Conservation (phyloP, 169 alveolate genomes). For the Plasmodium cynomolgi region DNA sequence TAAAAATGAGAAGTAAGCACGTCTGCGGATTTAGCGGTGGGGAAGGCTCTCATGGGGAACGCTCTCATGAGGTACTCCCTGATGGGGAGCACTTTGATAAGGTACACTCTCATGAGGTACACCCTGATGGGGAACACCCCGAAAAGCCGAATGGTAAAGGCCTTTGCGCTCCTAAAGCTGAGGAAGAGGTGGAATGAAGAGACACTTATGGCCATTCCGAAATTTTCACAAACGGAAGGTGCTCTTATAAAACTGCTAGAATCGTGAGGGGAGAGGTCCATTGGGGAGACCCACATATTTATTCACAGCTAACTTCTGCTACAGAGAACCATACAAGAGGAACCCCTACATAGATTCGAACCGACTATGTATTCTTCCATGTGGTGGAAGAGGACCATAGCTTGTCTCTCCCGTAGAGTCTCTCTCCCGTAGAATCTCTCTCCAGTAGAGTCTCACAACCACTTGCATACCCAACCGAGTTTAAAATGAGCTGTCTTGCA, state of each 20-base stretch:
- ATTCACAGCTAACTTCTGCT: not conserved
- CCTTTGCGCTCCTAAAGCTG: constrained; percentile 22
- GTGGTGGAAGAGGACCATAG: not conserved
- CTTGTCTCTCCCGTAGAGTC: not conserved
- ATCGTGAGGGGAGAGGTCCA: not conserved
- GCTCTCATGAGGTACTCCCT: too few relatives aligned
- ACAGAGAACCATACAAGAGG: not conserved
- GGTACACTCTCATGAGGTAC: too few relatives aligned
- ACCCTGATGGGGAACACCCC: constrained; percentile 9
- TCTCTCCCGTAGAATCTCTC: not conserved
- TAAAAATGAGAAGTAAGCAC: not conserved
- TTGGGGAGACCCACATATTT: too few relatives aligned
- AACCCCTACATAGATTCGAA: not conserved
- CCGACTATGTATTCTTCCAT: not conserved
- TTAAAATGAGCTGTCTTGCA: not conserved
- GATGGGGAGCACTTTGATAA: constrained; percentile 14
- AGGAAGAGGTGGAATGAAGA: constrained; percentile 57
- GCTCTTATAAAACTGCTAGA: not conserved
- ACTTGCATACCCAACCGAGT: not conserved
- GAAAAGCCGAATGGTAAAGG: constrained; percentile 43
- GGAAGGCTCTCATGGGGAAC: constrained; percentile 1
- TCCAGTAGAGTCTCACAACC: not conserved
- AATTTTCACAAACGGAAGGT: not conserved
- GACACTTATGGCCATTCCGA: constrained; percentile 26
- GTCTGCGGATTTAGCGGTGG: not conserved